Evolutionary conservation across 345 rosid genomes (phyloP), one percentile per base, ranked within the genome.

Genomic region (Boechera divaricarpa): DNA sequence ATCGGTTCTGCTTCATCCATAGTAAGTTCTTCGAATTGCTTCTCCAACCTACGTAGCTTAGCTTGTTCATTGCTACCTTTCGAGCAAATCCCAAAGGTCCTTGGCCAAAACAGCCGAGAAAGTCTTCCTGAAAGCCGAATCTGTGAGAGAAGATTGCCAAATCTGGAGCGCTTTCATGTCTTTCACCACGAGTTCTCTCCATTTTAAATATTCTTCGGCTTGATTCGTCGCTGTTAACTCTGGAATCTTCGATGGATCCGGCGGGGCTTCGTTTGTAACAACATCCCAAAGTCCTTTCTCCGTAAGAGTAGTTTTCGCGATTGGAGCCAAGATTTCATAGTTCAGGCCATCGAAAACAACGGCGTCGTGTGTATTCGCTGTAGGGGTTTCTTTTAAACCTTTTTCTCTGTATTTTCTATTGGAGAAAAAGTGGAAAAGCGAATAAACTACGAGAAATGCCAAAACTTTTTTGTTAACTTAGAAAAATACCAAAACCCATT

Each of bases 251-350:
- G 38, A 55, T 13, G 16, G 60, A 29, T 55, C 60, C 4, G 10
- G 36, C 2, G 35, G 60, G 60, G 12, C 16, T 28, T 18, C 60
- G 16, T 55, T 29, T 7, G 11, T 35, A 8, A 54, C 36, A 3
- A 55, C 16, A 12, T 55, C 35, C 36, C 60, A 55, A 12, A 55
- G 36, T 55, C 60, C 60, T 55, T 28, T 11, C 60, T 55, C 36
- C 5, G 4, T 31, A 2, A 55, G 60, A 12, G 18, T 12, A 2
- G 60, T 6, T 55, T 55, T 55, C 8, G 26, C 4, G 38, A 55
- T 29, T 3, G 10, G 38, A 11, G 60, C 60, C 38, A 38, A 55
- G 0, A 5, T 6, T 31, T 12, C 36, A 4, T 55, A 29, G 36
- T 55, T 7, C 0, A 55, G 8, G 18, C 29, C 18, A 29, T 55